phyloP scores from a whole-genome alignment of 441 rosid species.

The Jatropha multifida region DNA sequence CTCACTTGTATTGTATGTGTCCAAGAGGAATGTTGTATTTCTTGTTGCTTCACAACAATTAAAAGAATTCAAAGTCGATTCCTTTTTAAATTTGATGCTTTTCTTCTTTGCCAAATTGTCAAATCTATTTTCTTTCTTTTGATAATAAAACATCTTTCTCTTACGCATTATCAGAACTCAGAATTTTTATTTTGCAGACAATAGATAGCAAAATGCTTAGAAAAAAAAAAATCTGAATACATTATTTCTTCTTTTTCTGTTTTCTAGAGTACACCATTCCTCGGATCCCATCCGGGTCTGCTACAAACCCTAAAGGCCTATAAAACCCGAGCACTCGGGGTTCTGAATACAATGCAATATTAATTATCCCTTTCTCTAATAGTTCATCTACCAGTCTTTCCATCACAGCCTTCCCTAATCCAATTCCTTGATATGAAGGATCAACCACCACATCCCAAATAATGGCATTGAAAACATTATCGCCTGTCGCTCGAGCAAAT shows the following conservation, averaged over 20 bases:
- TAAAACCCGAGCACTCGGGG: conserved; percentile 86
- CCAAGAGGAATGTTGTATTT: background rate
- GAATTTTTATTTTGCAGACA: background rate
- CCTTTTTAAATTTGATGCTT: background rate
- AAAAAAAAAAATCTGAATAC: background rate
- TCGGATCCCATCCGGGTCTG: conserved; percentile 88
- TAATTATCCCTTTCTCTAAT: conserved; percentile 54
- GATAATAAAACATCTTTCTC: background rate
- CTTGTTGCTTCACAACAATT: background rate
- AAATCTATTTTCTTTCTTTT: background rate
- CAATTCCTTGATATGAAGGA: conserved; percentile 76
- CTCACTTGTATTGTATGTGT: conserved; percentile 3
- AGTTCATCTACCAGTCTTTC: conserved; percentile 70
- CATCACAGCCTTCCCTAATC: conserved; percentile 83
- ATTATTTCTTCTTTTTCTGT: conserved; percentile 41
- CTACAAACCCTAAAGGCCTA: conserved; percentile 82
- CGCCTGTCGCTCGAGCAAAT: conserved; percentile 85
- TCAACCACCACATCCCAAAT: conserved; percentile 97
- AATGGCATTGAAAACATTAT: conserved; percentile 84
- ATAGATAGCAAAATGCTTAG: background rate
- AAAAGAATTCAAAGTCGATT: background rate
- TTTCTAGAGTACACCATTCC: conserved; percentile 88
- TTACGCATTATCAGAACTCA: background rate
- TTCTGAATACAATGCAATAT: conserved; percentile 81
- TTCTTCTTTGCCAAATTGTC: background rate